Base-by-base conservation (phyloP, 768 basidiomycete genomes). In the Phlebiopsis flavidoalba region DNA sequence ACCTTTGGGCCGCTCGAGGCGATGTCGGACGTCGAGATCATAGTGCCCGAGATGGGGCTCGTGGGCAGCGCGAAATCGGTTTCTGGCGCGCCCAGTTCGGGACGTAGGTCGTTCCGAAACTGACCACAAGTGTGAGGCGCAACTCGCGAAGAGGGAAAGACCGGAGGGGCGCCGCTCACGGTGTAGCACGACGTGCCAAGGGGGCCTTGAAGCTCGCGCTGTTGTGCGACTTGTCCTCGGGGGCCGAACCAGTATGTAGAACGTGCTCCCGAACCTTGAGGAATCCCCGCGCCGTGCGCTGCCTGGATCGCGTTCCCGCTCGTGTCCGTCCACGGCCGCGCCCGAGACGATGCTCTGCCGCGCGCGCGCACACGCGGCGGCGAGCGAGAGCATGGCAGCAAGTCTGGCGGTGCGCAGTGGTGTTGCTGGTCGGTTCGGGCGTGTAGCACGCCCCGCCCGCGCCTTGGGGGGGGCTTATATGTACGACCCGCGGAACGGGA, bases 1-100 rank as follows among this genome's bases (percentile, higher is more conserved):
- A 83, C 83, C 83, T 75, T 87, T 87, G 0, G 85, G 85, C 7
- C 85, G 74, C 66, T 87, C 85, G 1, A 87, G n/a, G n/a, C 83
- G 37, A 87, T 79, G 63, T 84, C 80, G 21, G 76, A 77, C 11
- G 76, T 79, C 0, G 83, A 85, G 35, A 85, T 85, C 71, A 76
- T 83, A 0, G 83, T 84, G 1, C 79, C 79, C 19, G 75, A 65
- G 17, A 83, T 72, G 0, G 85, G 85, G 0, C 76, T 79, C 22
- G n/a, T n/a, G n/a, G n/a, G n/a, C n/a, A 87, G 70, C 0, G 85
- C 84, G n/a, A n/a, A n/a, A 70, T 86, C 79, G 55, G n/a, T n/a
- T 78, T 83, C 60, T 84, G 82, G 50, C 85, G 80, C 7, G 80
- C 67, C 85, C 85, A 87, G 26, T 72, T 79, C 35, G n/a, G n/a